Base-by-base conservation (phyloP, 169 alveolate genomes). In the Theileria sp. region DNA sequence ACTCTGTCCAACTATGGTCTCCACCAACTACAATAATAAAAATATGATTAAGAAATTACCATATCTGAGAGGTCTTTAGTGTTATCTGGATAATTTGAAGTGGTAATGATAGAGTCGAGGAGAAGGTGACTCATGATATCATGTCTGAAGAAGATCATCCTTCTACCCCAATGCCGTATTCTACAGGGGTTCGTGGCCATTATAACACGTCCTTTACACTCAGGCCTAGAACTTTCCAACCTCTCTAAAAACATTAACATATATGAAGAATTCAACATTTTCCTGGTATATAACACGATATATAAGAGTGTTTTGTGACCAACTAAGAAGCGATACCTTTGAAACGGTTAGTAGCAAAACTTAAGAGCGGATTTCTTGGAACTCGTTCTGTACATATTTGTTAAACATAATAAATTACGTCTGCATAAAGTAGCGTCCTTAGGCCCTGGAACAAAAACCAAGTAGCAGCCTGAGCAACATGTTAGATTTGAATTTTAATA, bases 141-240 rank as follows among this genome's bases (percentile, higher is more conserved):
- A 44, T 75, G 84, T 65, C 92, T 75, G 69, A 81, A 89, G 32
- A 89, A 89, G 38, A 89, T 64, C 91, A 89, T 81, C 79, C 77
- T 62, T 78, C 81, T 66, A n/a, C 72, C 86, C 34, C 87, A 75
- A 58, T 89, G 94, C 44, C 94, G 60, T 49, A 89, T 86, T 66
- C 94, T 74, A 67, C 94, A 89, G 13, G 94, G 94, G 73, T 87
- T 89, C 9, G 94, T 86, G 25, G 90, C 68, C 70, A 61, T 70
- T 4, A 86, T 61, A 1, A 89, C 81, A 28, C 58, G 76, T 30
- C 83, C 87, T 13, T 66, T 70, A 3, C 82, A 76, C 51, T 70
- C 82, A 7, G 79, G 79, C 38, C 79, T 44, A 36, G 79, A 21
- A 71, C 62, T 38, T 58, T 71, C 79, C 44, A 71, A 28, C 26